Evolutionary conservation across 345 rosid genomes (phyloP).

Genomic region (Hirschfeldia incana): DNA sequence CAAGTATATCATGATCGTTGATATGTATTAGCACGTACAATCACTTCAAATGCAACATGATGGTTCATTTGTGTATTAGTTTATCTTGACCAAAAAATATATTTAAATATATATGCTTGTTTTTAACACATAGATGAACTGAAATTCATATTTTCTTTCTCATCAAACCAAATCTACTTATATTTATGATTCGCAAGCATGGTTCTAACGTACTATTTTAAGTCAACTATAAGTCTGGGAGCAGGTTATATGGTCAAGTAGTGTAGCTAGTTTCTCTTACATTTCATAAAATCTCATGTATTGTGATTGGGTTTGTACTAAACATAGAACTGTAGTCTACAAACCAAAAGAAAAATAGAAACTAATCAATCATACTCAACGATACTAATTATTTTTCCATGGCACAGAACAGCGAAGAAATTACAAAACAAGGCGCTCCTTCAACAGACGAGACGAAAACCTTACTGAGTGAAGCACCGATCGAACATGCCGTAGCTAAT

Average conservation of each 20-base stretch:
- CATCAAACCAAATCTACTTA: background rate
- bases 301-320: background rate
- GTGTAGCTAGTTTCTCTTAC: background rate
- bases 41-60: background rate
- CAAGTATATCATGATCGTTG: background rate
- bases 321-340: background rate
- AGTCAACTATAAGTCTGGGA: background rate
- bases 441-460: background rate
- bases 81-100: background rate
- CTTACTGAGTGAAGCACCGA: slow-evolving; percentile 19
- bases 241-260: background rate
- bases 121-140: background rate
- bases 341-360: background rate
- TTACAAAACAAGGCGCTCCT: slow-evolving; percentile 13
- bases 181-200: background rate
- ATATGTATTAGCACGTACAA: background rate
- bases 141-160: background rate
- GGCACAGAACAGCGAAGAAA: slow-evolving; percentile 22
- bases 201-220: background rate
- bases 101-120: background rate
- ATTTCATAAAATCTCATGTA: background rate
- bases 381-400: slow-evolving; percentile 16
- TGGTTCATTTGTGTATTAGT: background rate
- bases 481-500: slow-evolving; percentile 6
- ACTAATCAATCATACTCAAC: background rate